A percentile compares a stretch with the other conserved stretches of the same genome.
These are phyloP conservation scores for Sambucus nigra DNA, from an alignment of 129 eudicot species.

Conservation along the genomic window DNA sequence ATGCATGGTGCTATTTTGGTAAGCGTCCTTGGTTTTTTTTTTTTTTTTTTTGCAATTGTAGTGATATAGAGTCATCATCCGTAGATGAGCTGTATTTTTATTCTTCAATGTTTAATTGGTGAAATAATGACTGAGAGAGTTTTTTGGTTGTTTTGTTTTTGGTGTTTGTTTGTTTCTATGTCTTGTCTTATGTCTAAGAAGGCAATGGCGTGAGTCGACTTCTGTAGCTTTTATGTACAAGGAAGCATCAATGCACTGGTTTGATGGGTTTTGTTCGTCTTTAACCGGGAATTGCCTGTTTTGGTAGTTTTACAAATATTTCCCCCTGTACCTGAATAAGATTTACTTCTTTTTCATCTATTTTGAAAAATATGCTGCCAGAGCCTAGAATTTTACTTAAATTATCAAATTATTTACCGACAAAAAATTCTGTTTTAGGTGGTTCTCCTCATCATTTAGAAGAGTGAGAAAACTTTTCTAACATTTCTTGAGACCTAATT, in stretches of 20 bases:
- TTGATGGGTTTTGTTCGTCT: slow-evolving; percentile 83
- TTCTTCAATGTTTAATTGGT: slow-evolving; percentile 45
- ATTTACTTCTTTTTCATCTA: slow-evolving; percentile 9
- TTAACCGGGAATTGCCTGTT: slow-evolving; percentile 78
- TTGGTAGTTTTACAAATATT: slow-evolving; percentile 59
- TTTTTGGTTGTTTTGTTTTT: slow-evolving; percentile 91
- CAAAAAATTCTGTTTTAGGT: slow-evolving; percentile 16
- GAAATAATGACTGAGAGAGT: slow-evolving; percentile 74
- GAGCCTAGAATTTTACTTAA: slow-evolving; percentile 10
- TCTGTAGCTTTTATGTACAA: slow-evolving; percentile 90
- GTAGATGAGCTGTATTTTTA: slow-evolving; percentile 25
- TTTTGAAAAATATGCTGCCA: slow-evolving; percentile 5
- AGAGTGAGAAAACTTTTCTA: slow-evolving; percentile 4
- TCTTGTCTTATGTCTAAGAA: slow-evolving; percentile 84
- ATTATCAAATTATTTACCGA: neutral
- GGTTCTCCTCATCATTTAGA: slow-evolving; percentile 7
- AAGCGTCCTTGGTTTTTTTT: slow-evolving; percentile 56
- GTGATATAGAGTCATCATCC: slow-evolving; percentile 33
- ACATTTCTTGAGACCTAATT: slow-evolving; percentile 19
- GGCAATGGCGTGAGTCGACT: slow-evolving; percentile 99
- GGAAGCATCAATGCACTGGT: slow-evolving; percentile 79
- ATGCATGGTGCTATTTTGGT: slow-evolving; percentile 85
- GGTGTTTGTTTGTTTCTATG: slow-evolving; percentile 96
- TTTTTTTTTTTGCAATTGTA: slow-evolving; percentile 33
- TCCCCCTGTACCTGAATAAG: slow-evolving; percentile 25